These are phyloP conservation scores for Myxozyma monticola DNA, from an alignment of 805 yeast genomes.

Conservation along the genomic window DNA sequence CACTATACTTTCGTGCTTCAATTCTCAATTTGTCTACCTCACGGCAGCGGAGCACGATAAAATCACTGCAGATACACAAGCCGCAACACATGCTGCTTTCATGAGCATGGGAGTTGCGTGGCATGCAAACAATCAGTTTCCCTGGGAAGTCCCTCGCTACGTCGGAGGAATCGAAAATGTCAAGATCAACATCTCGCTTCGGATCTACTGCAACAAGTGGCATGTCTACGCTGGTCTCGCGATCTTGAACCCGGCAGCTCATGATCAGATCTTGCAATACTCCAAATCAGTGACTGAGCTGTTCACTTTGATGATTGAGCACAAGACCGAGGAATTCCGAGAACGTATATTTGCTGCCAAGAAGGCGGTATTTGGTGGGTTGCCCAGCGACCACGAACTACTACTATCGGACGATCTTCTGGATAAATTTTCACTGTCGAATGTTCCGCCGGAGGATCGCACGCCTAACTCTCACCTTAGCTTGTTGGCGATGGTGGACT, in stretches of 20 bases:
- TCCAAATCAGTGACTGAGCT: conserved; percentile 80
- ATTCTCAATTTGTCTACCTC: conserved; percentile 73
- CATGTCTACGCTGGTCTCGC: conserved; percentile 98
- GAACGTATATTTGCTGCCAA: conserved; percentile 66
- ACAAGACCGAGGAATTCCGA: conserved; percentile 57
- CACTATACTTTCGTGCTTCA: conserved; percentile 64
- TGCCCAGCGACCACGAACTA: conserved; percentile 52
- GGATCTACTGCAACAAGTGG: conserved; percentile 93
- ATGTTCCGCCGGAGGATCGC: conserved; percentile 61
- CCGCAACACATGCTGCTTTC: conserved; percentile 97
- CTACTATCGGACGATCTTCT: conserved; percentile 75
- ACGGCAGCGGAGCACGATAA: conserved; percentile 88
- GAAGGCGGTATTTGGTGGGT: conserved; percentile 69
- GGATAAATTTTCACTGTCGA: conserved; percentile 75
- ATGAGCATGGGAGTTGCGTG: conserved; percentile 97
- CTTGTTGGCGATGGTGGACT: conserved; percentile 84
- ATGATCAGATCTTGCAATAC: conserved; percentile 84
- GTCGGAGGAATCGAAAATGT: conserved; percentile 95
- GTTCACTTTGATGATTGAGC: conserved; percentile 78
- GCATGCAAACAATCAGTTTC: conserved; percentile 78
- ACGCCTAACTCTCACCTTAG: conserved; percentile 88
- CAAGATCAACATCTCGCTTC: conserved; percentile 84
- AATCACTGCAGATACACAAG: conserved; percentile 98
- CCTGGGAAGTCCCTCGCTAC: conserved; percentile 86
- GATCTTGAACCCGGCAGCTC: conserved; percentile 93